These are phyloP conservation scores for Geotrichum bryndzae DNA, from an alignment of 1,139 yeast species.

Conservation along the genomic window DNA sequence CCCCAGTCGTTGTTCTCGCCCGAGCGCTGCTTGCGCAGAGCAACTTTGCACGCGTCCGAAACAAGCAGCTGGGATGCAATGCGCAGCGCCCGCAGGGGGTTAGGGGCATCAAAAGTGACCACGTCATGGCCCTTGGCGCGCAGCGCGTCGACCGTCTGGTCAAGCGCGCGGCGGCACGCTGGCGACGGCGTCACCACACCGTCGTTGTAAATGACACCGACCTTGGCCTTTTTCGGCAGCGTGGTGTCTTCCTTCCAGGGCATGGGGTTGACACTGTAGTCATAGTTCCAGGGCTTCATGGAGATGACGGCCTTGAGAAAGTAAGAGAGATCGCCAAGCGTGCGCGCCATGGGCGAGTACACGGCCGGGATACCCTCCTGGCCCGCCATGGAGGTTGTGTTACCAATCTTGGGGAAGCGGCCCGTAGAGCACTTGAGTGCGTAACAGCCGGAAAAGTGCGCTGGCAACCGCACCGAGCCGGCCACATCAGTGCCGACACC, in stretches of 20 bases:
- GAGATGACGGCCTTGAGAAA: slow-evolving; percentile 53
- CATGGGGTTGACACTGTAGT: slow-evolving; percentile 48
- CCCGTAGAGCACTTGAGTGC: slow-evolving; percentile 46
- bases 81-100: slow-evolving; percentile 38
- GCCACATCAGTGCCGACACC: slow-evolving; percentile 58
- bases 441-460: slow-evolving; percentile 45
- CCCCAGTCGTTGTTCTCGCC: slow-evolving; percentile 40
- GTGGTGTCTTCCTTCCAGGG: slow-evolving; percentile 51
- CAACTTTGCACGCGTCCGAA: slow-evolving; percentile 35
- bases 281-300: slow-evolving; percentile 61
- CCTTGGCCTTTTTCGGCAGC: slow-evolving; percentile 42
- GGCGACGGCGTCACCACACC: slow-evolving; percentile 53
- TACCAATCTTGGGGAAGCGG: slow-evolving; percentile 45
- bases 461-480: slow-evolving; percentile 50
- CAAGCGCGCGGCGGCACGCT: slow-evolving; percentile 54
- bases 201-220: slow-evolving; percentile 44
- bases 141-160: slow-evolving; percentile 43
- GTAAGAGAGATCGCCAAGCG: slow-evolving; percentile 57
- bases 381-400: slow-evolving; percentile 50
- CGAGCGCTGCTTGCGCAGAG: slow-evolving; percentile 31
- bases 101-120: slow-evolving; percentile 52
- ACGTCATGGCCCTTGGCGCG: slow-evolving; percentile 53
- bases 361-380: slow-evolving; percentile 52
- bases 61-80: slow-evolving; percentile 38
- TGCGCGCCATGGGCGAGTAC: slow-evolving; percentile 52